Evolutionary conservation across 2,329 filamentous ascomycete species (phyloP).

Genomic region (Colletotrichum liaoningense): DNA sequence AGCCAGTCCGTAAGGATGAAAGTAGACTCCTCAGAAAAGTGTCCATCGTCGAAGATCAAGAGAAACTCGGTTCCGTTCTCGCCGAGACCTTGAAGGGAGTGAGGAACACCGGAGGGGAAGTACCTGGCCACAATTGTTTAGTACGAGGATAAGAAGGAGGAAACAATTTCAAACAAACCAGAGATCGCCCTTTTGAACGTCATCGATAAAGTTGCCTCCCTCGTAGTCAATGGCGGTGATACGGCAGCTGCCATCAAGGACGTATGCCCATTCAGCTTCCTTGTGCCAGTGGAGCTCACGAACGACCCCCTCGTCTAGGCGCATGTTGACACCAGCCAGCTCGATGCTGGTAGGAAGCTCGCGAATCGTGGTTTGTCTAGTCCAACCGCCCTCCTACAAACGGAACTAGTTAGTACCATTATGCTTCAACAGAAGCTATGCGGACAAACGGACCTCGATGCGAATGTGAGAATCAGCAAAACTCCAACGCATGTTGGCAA

Average conservation of each 20-base stretch:
- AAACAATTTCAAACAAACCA: conserved; percentile 55
- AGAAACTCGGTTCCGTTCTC: conserved; percentile 46
- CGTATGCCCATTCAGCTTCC: conserved; percentile 82
- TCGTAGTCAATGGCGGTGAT: conserved; percentile 81
- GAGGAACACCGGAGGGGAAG: conserved; percentile 81
- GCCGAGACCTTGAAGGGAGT: conserved; percentile 68
- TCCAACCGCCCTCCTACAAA: conserved; percentile 78
- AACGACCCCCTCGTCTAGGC: conserved; percentile 78
- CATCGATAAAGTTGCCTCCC: conserved; percentile 81
- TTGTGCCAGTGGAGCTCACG: conserved; percentile 87
- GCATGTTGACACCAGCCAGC: conserved; percentile 83
- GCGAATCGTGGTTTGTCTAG: conserved; percentile 76
- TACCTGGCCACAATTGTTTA: conserved; percentile 53
- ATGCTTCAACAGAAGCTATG: not conserved
- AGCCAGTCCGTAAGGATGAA: conserved; percentile 82
- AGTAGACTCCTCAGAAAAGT: conserved; percentile 72
- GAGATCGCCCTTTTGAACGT: conserved; percentile 77
- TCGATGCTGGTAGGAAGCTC: conserved; percentile 76
- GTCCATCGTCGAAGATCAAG: conserved; percentile 60
- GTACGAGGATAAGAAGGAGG: too few relatives aligned
- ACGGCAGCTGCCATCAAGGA: conserved; percentile 76
- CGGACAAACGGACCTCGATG: conserved; percentile 65
- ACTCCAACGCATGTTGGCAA: conserved; percentile 80
- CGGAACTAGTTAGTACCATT: not conserved
- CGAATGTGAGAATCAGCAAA: conserved; percentile 73